phyloP scores from a whole-genome alignment of 1,139 yeast species.

The Nakaseomyces bracarensis region DNA sequence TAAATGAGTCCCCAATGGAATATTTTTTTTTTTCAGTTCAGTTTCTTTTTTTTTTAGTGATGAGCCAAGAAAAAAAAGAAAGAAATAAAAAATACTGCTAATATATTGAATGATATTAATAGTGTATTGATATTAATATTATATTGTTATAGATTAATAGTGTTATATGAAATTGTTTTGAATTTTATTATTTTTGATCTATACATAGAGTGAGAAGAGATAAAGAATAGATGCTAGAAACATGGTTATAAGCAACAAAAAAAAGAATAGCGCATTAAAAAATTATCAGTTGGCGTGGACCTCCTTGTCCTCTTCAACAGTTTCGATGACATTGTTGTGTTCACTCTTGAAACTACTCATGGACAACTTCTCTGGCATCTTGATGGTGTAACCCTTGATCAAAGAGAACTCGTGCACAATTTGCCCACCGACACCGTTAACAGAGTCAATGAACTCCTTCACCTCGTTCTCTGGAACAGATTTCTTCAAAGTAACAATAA shows the following conservation, averaged over 20 bases:
- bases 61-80: no score
- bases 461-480: conserved; percentile 21
- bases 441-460: conserved; percentile 19
- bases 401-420: conserved; percentile 55
- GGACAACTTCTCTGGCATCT: conserved; percentile 21
- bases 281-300: conserved; percentile 11
- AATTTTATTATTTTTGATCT: no score
- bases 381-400: conserved; percentile 53
- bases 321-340: conserved; percentile 19
- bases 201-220: no score
- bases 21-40: no score
- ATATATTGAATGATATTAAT: no score
- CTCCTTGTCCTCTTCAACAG: conserved; percentile 26
- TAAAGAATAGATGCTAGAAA: neutral
- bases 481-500: conserved; percentile 27
- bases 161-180: no score
- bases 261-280: neutral
- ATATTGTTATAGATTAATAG: no score
- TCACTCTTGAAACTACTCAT: conserved; percentile 18
- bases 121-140: no score
- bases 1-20: no score
- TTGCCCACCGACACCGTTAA: conserved; percentile 48
- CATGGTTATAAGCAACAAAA: neutral
- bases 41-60: no score
- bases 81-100: no score